Evolutionary conservation across 148 eudicot species (phyloP).

Genomic region (Silene latifolia): DNA sequence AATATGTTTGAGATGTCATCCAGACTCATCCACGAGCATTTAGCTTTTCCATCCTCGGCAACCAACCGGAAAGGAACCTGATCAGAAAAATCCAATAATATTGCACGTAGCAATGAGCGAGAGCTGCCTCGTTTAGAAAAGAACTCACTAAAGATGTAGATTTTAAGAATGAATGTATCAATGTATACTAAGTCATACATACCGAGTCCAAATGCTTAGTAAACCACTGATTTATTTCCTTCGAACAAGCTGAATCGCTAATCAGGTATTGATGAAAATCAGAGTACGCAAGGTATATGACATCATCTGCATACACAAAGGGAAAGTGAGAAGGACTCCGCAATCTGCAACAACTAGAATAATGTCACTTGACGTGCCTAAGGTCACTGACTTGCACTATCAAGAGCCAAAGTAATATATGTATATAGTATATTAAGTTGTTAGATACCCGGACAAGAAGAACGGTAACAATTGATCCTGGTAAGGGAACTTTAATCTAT

Average conservation of each 20-base stretch:
- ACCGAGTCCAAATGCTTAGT: conserved; percentile 92
- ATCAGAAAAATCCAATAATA: conserved; percentile 19
- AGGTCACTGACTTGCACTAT: not conserved
- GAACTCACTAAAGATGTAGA: not conserved
- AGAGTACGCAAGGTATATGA: conserved; percentile 82
- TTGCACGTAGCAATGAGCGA: not conserved
- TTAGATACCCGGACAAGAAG: not conserved
- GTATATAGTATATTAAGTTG: not conserved
- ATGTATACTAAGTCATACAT: conserved; percentile 18
- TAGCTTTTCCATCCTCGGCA: conserved; percentile 96
- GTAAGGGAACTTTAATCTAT: not conserved
- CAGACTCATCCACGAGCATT: conserved; percentile 82
- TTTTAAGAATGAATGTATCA: conserved; percentile 1
- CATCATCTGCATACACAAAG: conserved; percentile 57
- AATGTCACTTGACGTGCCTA: not conserved
- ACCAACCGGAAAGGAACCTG: conserved; percentile 94
- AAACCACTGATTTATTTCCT: conserved; percentile 95
- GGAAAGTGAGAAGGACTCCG: conserved; percentile 15
- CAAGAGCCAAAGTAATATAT: not conserved
- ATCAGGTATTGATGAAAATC: conserved; percentile 82
- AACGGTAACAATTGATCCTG: not conserved
- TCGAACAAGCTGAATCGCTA: conserved; percentile 70
- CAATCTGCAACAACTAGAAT: not conserved
- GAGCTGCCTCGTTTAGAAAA: not conserved
- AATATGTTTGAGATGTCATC: conserved; percentile 70